Conservation (phyloP, 2,329 filamentous ascomycete species). For the Fusarium marasasianum region DNA sequence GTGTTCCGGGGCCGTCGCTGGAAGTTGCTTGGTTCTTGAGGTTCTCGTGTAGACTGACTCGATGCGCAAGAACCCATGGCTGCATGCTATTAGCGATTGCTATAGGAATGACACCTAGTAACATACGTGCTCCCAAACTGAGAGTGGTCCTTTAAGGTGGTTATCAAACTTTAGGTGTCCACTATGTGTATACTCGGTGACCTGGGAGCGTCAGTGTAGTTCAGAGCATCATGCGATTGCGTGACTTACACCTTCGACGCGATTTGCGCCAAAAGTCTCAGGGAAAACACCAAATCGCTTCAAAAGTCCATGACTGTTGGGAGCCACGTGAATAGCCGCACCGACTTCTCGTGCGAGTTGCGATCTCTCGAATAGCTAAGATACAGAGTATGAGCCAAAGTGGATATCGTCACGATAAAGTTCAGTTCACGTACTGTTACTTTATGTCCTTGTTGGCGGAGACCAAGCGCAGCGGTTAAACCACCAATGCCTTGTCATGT, state of each 20-base stretch:
- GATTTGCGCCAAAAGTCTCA: slow-evolving; percentile 52
- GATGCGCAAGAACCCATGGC: slow-evolving; percentile 60
- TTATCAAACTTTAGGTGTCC: slow-evolving; percentile 50
- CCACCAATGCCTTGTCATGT: slow-evolving; percentile 55
- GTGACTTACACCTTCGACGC: slow-evolving; percentile 41
- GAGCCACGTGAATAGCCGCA: slow-evolving; percentile 69
- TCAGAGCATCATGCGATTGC: rapidly evolving
- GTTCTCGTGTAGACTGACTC: slow-evolving; percentile 60
- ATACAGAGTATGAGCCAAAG: slow-evolving; percentile 42
- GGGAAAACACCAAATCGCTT: slow-evolving; percentile 50
- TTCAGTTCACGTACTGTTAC: slow-evolving; percentile 49
- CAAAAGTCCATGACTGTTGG: slow-evolving; percentile 69
- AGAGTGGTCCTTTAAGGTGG: slow-evolving; percentile 48
- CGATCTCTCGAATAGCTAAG: slow-evolving; percentile 66
- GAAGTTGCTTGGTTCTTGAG: slow-evolving; percentile 56
- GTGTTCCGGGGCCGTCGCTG: slow-evolving; percentile 47
- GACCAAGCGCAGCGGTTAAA: slow-evolving; percentile 57
- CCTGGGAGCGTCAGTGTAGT: slow-evolving; percentile 4
- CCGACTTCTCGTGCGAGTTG: slow-evolving; percentile 64
- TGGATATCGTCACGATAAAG: not conserved
- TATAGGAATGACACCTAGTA: rapidly evolving
- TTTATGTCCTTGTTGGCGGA: slow-evolving; percentile 59
- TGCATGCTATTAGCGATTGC: not conserved
- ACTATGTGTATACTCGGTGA: slow-evolving; percentile 49
- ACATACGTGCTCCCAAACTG: slow-evolving; percentile 55